These are phyloP conservation scores for Magnusiomyces sp. DNA, from an alignment of 1,139 yeast species.

Conservation along the genomic window DNA sequence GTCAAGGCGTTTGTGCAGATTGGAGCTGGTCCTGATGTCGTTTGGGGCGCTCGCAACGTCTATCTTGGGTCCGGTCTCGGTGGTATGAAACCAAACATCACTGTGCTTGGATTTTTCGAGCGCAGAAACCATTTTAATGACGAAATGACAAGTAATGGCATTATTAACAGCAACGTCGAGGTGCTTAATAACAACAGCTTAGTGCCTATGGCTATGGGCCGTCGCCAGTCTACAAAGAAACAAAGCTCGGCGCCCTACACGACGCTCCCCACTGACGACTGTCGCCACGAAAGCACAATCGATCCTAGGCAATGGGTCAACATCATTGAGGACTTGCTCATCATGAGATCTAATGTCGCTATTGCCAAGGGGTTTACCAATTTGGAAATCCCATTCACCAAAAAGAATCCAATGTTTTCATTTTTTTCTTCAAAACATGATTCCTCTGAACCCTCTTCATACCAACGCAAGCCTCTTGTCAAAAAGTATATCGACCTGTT, in stretches of 20 bases:
- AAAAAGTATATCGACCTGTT: constrained; percentile 63
- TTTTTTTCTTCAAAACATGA: no score
- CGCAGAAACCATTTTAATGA: constrained; percentile 8
- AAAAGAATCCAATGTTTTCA: constrained; percentile 8
- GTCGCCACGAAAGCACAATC: constrained; percentile 63
- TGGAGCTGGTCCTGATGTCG: constrained; percentile 75
- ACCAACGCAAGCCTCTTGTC: no score
- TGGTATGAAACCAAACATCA: constrained; percentile 94
- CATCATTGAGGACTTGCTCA: constrained; percentile 79
- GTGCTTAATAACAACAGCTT: no score
- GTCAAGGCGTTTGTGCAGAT: constrained; percentile 92
- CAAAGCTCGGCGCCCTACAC: constrained; percentile 25
- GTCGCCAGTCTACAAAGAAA: constrained; percentile 13
- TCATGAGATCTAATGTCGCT: constrained; percentile 90
- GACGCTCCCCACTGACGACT: constrained; percentile 68
- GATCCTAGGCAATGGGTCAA: constrained; percentile 83
- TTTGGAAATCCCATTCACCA: constrained; percentile 44
- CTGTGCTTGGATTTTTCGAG: constrained; percentile 34
- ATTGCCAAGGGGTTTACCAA: constrained; percentile 78
- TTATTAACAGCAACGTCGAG: no score
- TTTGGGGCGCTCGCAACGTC: constrained; percentile 96
- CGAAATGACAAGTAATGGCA: no score
- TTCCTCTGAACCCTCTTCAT: no score
- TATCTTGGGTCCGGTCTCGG: constrained; percentile 90
- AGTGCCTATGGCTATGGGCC: no score